These are phyloP conservation scores for Mortierella claussenii DNA, from an alignment of 192 early-diverging fungal species.

Conservation along the genomic window DNA sequence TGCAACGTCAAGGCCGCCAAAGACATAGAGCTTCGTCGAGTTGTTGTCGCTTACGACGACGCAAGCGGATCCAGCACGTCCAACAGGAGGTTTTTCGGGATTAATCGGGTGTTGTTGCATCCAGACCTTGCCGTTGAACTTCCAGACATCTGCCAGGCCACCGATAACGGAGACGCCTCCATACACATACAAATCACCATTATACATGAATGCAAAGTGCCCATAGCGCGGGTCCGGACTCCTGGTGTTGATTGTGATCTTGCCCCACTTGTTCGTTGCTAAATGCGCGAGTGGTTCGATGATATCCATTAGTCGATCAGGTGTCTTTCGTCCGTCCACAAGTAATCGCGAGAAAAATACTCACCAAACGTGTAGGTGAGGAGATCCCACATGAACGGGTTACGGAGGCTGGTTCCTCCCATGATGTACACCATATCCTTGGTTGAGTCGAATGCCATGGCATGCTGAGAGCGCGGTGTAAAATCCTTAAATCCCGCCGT, in stretches of 20 bases:
- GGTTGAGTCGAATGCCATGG: constrained; percentile 41
- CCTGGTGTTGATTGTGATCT: constrained; percentile 3
- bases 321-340: too few species aligned
- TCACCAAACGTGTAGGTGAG: constrained; percentile 41
- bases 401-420: constrained; percentile 30
- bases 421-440: constrained; percentile 50
- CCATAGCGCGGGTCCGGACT: constrained; percentile 43
- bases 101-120: not conserved
- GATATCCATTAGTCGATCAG: too few species aligned
- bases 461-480: constrained; percentile 40
- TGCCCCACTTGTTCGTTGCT: constrained; percentile 48
- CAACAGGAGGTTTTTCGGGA: constrained; percentile 14
- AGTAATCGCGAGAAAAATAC: not conserved
- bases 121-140: constrained; percentile 30
- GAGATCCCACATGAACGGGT: constrained; percentile 12
- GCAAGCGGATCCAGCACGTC: constrained; percentile 19
- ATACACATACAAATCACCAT: constrained; percentile 35
- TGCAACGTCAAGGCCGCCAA: constrained; percentile 17
- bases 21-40: constrained; percentile 30
- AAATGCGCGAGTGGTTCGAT: too few species aligned
- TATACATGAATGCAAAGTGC: constrained; percentile 39
- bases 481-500: constrained; percentile 49
- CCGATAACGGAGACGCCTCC: constrained; percentile 35
- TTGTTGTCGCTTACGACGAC: constrained; percentile 28
- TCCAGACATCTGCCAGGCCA: constrained; percentile 35